Conservation (phyloP, 805 yeast genomes). For the Kodamaea lidongshanica region DNA sequence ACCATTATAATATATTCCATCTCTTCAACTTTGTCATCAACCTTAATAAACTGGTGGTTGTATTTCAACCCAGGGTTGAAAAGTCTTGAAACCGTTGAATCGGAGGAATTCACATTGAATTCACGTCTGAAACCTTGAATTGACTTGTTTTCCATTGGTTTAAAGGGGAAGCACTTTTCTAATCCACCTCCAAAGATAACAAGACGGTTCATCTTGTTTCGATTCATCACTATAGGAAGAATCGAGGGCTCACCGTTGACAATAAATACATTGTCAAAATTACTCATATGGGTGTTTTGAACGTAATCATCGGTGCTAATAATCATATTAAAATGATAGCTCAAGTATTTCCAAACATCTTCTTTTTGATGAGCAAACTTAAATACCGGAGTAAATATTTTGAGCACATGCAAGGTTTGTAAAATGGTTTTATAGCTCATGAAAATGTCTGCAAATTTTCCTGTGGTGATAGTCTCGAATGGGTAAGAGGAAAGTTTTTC, state of each 20-base stretch:
- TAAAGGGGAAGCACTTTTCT: slow-evolving; percentile 3
- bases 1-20: slow-evolving; percentile 43
- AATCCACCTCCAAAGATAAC: slow-evolving; percentile 9
- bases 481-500: slow-evolving; percentile 6
- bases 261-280: slow-evolving; percentile 8
- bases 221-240: slow-evolving; percentile 4
- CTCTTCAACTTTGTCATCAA: slow-evolving; percentile 18
- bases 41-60: slow-evolving; percentile 9
- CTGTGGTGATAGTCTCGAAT: slow-evolving; percentile 4
- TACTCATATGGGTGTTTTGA: background rate
- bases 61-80: slow-evolving; percentile 10
- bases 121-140: background rate
- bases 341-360: slow-evolving; percentile 9
- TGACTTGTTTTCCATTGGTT: slow-evolving; percentile 2
- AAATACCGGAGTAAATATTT: slow-evolving; percentile 7
- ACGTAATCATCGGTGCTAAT: slow-evolving; percentile 10
- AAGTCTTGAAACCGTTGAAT: no score
- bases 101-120: background rate
- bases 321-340: slow-evolving; percentile 6
- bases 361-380: slow-evolving; percentile 1
- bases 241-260: slow-evolving; percentile 6
- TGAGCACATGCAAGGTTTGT: slow-evolving; percentile 3
- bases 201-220: slow-evolving; percentile 6
- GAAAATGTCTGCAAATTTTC: slow-evolving; percentile 6
- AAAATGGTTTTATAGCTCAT: slow-evolving; percentile 3